These are phyloP conservation scores for Middelhovenomyces tepae DNA, from an alignment of 805 yeast species.

Conservation along the genomic window DNA sequence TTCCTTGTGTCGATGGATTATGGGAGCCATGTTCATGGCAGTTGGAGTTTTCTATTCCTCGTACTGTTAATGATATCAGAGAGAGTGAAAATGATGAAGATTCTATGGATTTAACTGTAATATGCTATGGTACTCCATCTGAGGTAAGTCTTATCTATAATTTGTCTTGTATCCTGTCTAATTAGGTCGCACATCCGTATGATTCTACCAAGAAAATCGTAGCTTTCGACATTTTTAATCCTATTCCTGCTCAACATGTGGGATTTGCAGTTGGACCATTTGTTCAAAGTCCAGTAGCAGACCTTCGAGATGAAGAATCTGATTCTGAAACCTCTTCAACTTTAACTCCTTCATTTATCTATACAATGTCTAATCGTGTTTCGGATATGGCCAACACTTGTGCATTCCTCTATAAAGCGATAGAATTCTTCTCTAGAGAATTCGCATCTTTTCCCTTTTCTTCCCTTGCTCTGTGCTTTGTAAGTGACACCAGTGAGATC, in stretches of 20 bases:
- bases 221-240: constrained; percentile 65
- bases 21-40: constrained; percentile 93
- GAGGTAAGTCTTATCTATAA: constrained; percentile 53
- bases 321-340: constrained; percentile 25
- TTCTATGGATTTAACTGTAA: constrained; percentile 1
- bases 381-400: constrained; percentile 62
- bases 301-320: constrained; percentile 28
- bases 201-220: constrained; percentile 69
- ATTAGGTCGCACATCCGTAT: constrained; percentile 62
- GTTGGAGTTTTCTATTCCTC: constrained; percentile 74
- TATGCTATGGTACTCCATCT: constrained; percentile 30
- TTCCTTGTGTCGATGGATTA: constrained; percentile 86
- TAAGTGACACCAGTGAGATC: constrained; percentile 44
- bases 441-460: constrained; percentile 91
- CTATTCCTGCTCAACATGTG: constrained; percentile 87
- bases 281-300: constrained; percentile 48
- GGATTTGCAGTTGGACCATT: constrained; percentile 95
- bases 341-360: constrained; percentile 50
- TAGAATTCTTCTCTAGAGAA: constrained; percentile 77
- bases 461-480: constrained; percentile 68
- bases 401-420: constrained; percentile 62
- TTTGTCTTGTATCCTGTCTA: constrained; percentile 49
- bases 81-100: constrained; percentile 10
- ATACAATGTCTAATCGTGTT: constrained; percentile 51
- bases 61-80: constrained; percentile 63